phyloP scores from a whole-genome alignment of 345 rosid genomes.

The Gynandropsis gynandra region DNA sequence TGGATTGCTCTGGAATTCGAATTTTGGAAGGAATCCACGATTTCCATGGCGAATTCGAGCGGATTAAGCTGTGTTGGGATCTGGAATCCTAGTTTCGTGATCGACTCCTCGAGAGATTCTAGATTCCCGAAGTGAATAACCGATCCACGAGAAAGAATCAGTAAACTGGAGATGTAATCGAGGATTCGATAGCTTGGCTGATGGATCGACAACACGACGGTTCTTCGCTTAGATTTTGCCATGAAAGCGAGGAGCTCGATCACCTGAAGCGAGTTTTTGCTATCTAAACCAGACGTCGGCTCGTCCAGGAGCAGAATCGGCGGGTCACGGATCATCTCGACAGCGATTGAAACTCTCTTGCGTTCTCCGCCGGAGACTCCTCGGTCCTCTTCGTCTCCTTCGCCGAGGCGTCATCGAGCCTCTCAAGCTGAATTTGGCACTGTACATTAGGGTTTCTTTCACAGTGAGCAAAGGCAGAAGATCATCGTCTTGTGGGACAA shows the following conservation, averaged over 20 bases:
- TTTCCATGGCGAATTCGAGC: conserved; percentile 82
- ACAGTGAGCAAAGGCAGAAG: conserved; percentile 77
- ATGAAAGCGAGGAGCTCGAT: conserved; percentile 69
- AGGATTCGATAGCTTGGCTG: conserved; percentile 75
- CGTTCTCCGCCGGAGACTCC: conserved; percentile 85
- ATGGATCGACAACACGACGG: conserved; percentile 57
- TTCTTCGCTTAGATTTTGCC: conserved; percentile 53
- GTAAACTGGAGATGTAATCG: conserved; percentile 53
- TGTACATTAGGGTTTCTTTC: conserved; percentile 68
- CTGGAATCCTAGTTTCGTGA: conserved; percentile 46
- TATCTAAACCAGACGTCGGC: conserved; percentile 88
- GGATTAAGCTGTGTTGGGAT: conserved; percentile 66
- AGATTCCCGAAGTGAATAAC: conserved; percentile 55
- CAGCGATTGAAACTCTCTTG: conserved; percentile 76
- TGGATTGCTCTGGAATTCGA: conserved; percentile 13
- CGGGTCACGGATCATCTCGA: conserved; percentile 80
- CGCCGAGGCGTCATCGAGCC: conserved; percentile 39
- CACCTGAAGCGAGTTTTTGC: conserved; percentile 74
- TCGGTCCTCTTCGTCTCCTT: conserved; percentile 61
- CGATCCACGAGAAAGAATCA: conserved; percentile 46
- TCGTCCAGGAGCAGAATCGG: conserved; percentile 73
- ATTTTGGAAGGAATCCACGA: conserved; percentile 39
- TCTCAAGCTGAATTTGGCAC: conserved; percentile 69
- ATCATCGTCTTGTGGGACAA: conserved; percentile 81
- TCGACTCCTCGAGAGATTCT: conserved; percentile 53